Conservation (phyloP, 352 stramenopile species). For the Pythium volutum region DNA sequence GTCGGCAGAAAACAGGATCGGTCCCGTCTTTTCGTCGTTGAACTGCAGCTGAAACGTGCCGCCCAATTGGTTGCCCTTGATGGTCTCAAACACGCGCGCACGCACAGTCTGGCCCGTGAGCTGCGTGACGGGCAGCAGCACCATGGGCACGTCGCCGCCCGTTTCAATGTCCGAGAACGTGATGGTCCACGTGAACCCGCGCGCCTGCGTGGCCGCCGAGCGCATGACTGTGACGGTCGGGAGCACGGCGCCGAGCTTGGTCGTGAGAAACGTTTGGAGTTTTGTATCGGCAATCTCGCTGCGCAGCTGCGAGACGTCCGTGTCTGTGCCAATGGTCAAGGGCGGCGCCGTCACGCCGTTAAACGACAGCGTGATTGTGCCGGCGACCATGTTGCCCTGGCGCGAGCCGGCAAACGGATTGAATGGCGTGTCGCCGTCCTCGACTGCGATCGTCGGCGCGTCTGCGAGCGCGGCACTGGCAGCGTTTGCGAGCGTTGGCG, state of each 20-base stretch:
- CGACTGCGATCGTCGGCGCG: slow-evolving; percentile 31
- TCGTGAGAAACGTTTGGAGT: slow-evolving; percentile 41
- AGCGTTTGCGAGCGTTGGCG: slow-evolving; percentile 27
- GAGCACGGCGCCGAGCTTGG: slow-evolving; percentile 35
- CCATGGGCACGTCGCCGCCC: slow-evolving; percentile 82
- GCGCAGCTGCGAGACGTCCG: slow-evolving; percentile 28
- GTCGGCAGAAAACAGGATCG: slow-evolving; percentile 85
- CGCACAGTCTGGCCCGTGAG: slow-evolving; percentile 35
- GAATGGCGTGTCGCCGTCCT: slow-evolving; percentile 41
- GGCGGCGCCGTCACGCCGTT: slow-evolving; percentile 34
- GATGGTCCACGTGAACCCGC: slow-evolving; percentile 83
- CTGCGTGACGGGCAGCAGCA: slow-evolving; percentile 34
- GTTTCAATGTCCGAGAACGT: slow-evolving; percentile 50
- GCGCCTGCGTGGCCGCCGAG: slow-evolving; percentile 56
- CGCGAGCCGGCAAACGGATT: slow-evolving; percentile 56
- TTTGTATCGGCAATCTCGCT: slow-evolving; percentile 30
- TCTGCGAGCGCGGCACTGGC: slow-evolving; percentile 11
- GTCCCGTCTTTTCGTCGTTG: slow-evolving; percentile 91
- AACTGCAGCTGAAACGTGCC: slow-evolving; percentile 93
- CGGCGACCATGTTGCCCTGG: slow-evolving; percentile 91
- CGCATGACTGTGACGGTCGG: slow-evolving; percentile 50
- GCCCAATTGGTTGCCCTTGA: slow-evolving; percentile 86
- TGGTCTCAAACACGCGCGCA: slow-evolving; percentile 61
- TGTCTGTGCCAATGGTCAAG: slow-evolving; percentile 47
- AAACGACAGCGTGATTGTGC: slow-evolving; percentile 71